phyloP scores from a whole-genome alignment of 1,139 yeast species.

The Geotrichum macrosporum region DNA sequence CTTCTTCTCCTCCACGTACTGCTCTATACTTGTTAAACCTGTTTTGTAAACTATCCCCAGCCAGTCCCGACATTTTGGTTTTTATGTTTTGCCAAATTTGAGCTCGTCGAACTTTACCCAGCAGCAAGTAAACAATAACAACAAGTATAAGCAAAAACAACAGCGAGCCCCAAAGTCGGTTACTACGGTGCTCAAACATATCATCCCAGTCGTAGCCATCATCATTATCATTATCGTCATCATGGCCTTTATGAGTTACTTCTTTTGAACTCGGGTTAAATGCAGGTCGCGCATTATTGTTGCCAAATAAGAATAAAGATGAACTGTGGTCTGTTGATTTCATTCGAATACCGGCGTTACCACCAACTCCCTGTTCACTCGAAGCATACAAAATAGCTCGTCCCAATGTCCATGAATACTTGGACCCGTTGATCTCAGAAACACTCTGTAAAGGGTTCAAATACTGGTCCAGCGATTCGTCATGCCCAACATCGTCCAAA shows the following conservation, averaged over 20 bases:
- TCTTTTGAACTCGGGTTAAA: constrained; percentile 1
- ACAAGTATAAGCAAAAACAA: constrained; percentile 45
- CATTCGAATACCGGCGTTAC: constrained; percentile 41
- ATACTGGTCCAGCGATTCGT: constrained; percentile 27
- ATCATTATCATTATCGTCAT: constrained; percentile 25
- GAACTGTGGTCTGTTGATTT: constrained; percentile 32
- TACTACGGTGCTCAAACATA: constrained; percentile 41
- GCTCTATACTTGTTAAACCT: constrained; percentile 15
- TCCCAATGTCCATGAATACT: constrained; percentile 82
- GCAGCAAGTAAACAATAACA: constrained; percentile 46
- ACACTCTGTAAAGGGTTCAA: constrained; percentile 54
- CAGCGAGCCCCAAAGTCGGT: constrained; percentile 54
- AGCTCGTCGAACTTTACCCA: constrained; percentile 43
- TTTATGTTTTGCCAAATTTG: constrained; percentile 31
- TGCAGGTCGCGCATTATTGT: constrained; percentile 3
- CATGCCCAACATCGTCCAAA: constrained; percentile 15
- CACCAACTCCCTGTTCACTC: constrained; percentile 54
- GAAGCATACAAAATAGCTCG: constrained; percentile 63
- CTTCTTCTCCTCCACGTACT: not conserved
- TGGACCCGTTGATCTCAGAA: constrained; percentile 58
- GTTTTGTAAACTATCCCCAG: constrained; percentile 23
- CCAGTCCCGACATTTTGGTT: constrained; percentile 21
- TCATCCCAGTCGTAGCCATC: constrained; percentile 38
- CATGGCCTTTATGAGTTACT: constrained; percentile 6
- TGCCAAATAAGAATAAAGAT: constrained; percentile 8